These are phyloP conservation scores for Metarhizium brunneum DNA, from an alignment of 2,329 filamentous ascomycete genomes.

Conservation along the genomic window DNA sequence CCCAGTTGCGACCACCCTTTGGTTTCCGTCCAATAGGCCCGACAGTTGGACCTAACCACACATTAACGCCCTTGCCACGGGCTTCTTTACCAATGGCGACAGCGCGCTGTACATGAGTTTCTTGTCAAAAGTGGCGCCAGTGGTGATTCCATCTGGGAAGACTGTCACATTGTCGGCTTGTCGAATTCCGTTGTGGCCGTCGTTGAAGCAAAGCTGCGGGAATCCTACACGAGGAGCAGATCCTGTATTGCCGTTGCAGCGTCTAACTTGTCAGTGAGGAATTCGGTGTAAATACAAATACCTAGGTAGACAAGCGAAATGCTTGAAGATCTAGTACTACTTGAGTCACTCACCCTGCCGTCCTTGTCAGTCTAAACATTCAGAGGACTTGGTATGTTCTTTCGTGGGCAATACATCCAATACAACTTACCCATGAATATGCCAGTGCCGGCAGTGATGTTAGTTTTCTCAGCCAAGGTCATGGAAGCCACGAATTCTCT, in stretches of 20 bases:
- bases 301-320: neutral
- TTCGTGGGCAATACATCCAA: neutral
- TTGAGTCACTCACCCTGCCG: slow-evolving; percentile 4
- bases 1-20: slow-evolving; percentile 66
- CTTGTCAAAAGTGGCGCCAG: slow-evolving; percentile 68
- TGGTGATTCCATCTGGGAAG: slow-evolving; percentile 72
- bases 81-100: slow-evolving; percentile 63
- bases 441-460: slow-evolving; percentile 63
- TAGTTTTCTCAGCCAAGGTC: slow-evolving; percentile 75
- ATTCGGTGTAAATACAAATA: too few relatives aligned
- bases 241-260: slow-evolving; percentile 69
- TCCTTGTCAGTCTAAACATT: neutral
- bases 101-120: slow-evolving; percentile 59
- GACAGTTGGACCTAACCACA: slow-evolving; percentile 61
- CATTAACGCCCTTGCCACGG: slow-evolving; percentile 62
- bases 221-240: slow-evolving; percentile 62
- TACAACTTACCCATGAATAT: slow-evolving; percentile 53
- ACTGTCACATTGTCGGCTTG: slow-evolving; percentile 67
- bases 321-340: neutral
- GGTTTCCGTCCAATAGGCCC: slow-evolving; percentile 66
- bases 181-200: slow-evolving; percentile 62
- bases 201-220: slow-evolving; percentile 62
- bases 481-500: slow-evolving; percentile 59
- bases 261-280: slow-evolving; percentile 24
- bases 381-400: neutral